Evolutionary conservation across 73 alveolate genomes (phyloP), one percentile per base, ranked within the genome.

Genomic region (Stentor coeruleus): DNA sequence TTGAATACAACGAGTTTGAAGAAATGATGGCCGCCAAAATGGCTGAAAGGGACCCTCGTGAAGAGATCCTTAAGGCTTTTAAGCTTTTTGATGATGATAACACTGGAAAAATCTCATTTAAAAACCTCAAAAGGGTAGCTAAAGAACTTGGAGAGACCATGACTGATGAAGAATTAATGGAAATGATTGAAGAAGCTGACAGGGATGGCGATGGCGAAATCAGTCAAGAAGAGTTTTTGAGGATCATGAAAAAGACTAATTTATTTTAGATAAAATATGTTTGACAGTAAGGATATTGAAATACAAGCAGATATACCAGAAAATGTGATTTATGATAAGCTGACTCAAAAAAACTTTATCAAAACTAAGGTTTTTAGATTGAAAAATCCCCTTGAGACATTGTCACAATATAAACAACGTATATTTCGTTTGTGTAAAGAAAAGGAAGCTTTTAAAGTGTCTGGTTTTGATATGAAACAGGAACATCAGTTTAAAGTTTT

Each of bases 41-140:
- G 89, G 96, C 76, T 59, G 98, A 96, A 80, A 93, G 93, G 82
- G 91, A 94, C 86, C 89, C 89, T 36, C 93, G 88, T 88, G 95
- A 93, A 84, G 94, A 93, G 74, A 86, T 82, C 11, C 89, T 89
- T 74, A 85, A 88, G 75, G 94, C 91, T 59, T 85, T 79, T 74
- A 41, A 81, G 26, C 86, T 88, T 49, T 87, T 87, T 49, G 81
- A 86, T 3, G 84, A 81, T 26, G 83, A 80, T 33, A 82, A 89
- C 82, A 86, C 87, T 3, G 76, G 76, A 11, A 83, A 59, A 84
- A 93, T 93, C 49, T 81, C 92, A 28, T 85, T 93, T 74, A 90
- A 91, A 39, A 93, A 93, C 85, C 87, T 93, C 76, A 88, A 91
- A 86, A 85, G 94, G 58, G 91, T 93, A 3, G 95, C 98, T 3